Conservation (phyloP, 2,329 filamentous ascomycete genomes). For the Ciborinia camelliae region DNA sequence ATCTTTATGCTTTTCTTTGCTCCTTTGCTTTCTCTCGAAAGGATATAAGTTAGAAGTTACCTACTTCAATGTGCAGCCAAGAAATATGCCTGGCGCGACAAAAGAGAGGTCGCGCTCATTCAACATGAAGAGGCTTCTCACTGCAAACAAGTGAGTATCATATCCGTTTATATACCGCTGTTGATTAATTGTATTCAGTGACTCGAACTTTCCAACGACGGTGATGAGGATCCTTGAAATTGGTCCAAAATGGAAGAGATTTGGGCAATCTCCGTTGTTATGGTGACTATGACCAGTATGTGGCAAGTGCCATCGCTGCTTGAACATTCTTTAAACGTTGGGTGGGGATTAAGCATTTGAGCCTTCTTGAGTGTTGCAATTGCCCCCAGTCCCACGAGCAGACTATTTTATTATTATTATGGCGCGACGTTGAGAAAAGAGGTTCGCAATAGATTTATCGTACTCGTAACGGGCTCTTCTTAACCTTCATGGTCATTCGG, state of each 20-base stretch:
- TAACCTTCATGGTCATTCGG: no score
- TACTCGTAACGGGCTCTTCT: no score
- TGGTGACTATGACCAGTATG: slow-evolving; percentile 35
- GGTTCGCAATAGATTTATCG: slow-evolving; percentile 41
- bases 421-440: slow-evolving; percentile 45
- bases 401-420: slow-evolving; percentile 48
- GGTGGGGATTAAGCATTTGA: slow-evolving; percentile 50
- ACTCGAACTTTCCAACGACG: slow-evolving; percentile 25
- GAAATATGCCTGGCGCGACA: background rate
- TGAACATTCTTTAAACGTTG: slow-evolving; percentile 48
- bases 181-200: background rate
- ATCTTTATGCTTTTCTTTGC: background rate
- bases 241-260: slow-evolving; percentile 31
- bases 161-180: background rate
- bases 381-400: slow-evolving; percentile 48
- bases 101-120: slow-evolving; percentile 25
- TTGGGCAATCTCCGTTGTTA: slow-evolving; percentile 30
- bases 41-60: no score
- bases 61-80: slow-evolving; percentile 3
- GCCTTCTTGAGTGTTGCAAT: slow-evolving; percentile 45
- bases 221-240: slow-evolving; percentile 29
- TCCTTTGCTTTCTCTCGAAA: background rate
- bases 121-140: slow-evolving; percentile 20
- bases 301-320: slow-evolving; percentile 49
- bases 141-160: slow-evolving; percentile 1